Evolutionary conservation across 495 filamentous ascomycete genomes (phyloP), one percentile per base, ranked within the genome.

Genomic region (Penicillium turbatum): DNA sequence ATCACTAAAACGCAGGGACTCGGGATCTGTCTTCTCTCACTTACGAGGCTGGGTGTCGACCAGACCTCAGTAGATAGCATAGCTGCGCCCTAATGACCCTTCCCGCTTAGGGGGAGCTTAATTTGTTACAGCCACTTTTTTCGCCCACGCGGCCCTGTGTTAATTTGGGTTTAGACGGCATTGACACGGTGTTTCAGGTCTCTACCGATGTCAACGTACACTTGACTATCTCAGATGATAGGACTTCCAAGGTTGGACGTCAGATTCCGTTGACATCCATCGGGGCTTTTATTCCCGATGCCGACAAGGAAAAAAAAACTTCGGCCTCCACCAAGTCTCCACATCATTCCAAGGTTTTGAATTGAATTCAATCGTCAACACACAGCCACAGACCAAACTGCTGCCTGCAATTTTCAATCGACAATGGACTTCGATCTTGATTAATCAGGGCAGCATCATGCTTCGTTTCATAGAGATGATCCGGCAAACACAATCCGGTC

Each of bases 1-100:
- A 24, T 37, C 13, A n/a, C 15, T 45, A 24, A 34, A 26, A 64
- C 48, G 54, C 63, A 63, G 61, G 57, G 63, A 61, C 63, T 66
- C 61, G 61, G 55, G 61, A 53, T 53, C 42, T 31, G 27, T 35
- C 51, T 53, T 51, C 49, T 38, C 32, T 48, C 51, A n/a, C n/a
- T n/a, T n/a, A n/a, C n/a, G n/a, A n/a, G n/a, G n/a, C n/a, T n/a
- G n/a, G n/a, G n/a, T n/a, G 32, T 55, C 38, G 48, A 43, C 26
- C 11, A 29, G 15, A n/a, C n/a, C n/a, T 24, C 21, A 24, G 21
- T 24, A 24, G 2, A 4, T 10, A 19, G 21, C 34, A 32, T 47
- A 44, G 17, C 17, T 46, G 30, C 31, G 19, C 40, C 19, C 38
- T 46, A 51, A 51, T 6, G 26, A 43, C 47, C n/a, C 3, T 38